Evolutionary conservation across 2,329 filamentous ascomycete species (phyloP).

Genomic region (Berkeleyomyces basicola): DNA sequence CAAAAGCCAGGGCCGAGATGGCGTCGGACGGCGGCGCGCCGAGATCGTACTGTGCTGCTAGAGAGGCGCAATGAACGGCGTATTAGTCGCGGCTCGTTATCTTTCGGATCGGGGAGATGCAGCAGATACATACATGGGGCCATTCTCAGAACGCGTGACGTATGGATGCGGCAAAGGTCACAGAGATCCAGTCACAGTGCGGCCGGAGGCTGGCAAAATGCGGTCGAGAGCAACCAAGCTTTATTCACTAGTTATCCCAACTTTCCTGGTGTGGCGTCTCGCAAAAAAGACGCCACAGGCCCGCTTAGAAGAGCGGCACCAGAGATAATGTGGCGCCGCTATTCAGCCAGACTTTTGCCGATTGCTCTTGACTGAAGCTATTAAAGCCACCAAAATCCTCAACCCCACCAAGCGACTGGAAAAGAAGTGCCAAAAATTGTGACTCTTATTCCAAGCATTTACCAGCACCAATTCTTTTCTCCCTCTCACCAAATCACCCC

Average conservation of each 20-base stretch:
- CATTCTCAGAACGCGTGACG: conserved; percentile 4
- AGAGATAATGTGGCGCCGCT: neutral
- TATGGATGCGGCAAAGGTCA: neutral
- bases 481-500: conserved; percentile 1
- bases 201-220: neutral
- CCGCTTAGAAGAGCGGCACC: neutral
- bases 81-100: neutral
- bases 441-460: conserved; percentile 11
- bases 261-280: neutral
- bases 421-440: conserved; percentile 11
- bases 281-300: neutral
- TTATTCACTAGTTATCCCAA: neutral
- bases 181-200: neutral
- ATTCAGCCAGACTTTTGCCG: neutral
- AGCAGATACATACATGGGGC: conserved; percentile 10
- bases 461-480: conserved; percentile 9
- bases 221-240: neutral
- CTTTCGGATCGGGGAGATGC: neutral
- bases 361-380: neutral
- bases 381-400: neutral
- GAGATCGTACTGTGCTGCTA: conserved; percentile 66
- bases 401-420: conserved; percentile 1
- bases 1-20: conserved; percentile 75
- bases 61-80: neutral
- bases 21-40: conserved; percentile 69